Base-by-base conservation (phyloP, 2,329 filamentous ascomycete genomes). In the Ophiostoma sp. region DNA sequence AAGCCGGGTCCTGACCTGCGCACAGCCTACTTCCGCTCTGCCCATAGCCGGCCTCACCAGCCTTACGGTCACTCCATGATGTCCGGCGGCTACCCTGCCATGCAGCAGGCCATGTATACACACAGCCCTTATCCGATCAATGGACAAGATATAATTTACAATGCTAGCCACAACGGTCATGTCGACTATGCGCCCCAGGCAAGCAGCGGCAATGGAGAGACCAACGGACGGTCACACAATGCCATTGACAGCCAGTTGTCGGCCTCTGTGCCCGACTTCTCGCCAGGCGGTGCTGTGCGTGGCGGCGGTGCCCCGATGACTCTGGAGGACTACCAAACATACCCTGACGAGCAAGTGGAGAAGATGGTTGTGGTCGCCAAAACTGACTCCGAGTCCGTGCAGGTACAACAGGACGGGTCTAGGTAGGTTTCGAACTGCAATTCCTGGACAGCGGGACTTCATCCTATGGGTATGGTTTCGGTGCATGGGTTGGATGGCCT, bases 201-300 rank as follows among this genome's bases (percentile, higher is more conserved):
- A 69, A 74, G 77, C 36, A 80, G 80, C 35, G 77, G 77, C 15
- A 23, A 41, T 23, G 74, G 73, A 15, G 75, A 78, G 17, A 71
- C 77, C 6, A 84, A 86, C 70, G 82, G 62, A 23, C 33, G 62
- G 35, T 39, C 62, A 81, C 77, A 78, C 69, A 73, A 76, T 41
- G 76, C 79, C 6, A 84, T 79, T 6, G 84, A 84, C 69, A 84
- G 83, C 8, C 83, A 84, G 68, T 81, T 90, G 35, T 89, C 87
- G 41, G 87, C 87, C n/a, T 80, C 84, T 27, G 88, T 89, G 2
- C 86, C 87, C 0, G 87, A 89, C 72, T 90, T 89, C 74, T 83
- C 85, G 8, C 86, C 86, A 17, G 72, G 75, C 11, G 72, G 72
- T 8, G 5, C 36, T 39, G 23, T 41, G 11, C 65, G 39, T 33